Evolutionary conservation across 2,329 filamentous ascomycete species (phyloP).

Genomic region (Fusarium coffeatum): DNA sequence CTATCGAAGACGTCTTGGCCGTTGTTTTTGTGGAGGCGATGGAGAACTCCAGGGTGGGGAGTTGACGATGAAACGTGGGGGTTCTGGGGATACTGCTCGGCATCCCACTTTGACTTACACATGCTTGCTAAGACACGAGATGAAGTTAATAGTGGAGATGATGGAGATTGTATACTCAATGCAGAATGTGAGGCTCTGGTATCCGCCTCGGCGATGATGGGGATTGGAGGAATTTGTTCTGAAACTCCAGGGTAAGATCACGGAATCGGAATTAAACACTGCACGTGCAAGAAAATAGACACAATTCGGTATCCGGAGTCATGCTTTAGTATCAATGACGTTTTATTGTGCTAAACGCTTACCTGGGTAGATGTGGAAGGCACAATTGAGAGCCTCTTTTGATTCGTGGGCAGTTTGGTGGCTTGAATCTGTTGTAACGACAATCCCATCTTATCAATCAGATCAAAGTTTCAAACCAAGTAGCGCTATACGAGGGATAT

Average conservation of each 20-base stretch:
- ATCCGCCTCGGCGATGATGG: neutral
- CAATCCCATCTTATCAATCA: conserved; percentile 42
- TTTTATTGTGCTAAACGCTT: neutral
- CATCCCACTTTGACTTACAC: neutral
- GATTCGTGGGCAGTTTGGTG: neutral
- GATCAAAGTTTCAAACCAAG: conserved; percentile 1
- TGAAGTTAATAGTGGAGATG: neutral
- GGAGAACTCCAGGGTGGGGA: neutral
- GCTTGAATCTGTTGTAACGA: too few species aligned
- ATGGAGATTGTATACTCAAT: neutral
- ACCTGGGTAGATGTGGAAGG: too few species aligned
- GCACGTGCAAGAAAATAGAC: neutral
- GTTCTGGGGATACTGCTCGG: neutral
- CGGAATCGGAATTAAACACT: neutral
- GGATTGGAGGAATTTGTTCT: neutral
- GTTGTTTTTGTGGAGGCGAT: neutral
- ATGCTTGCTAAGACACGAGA: neutral
- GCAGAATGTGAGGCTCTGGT: neutral
- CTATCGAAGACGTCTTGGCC: neutral
- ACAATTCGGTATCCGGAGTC: neutral
- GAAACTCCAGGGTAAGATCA: neutral
- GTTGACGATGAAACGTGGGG: neutral
- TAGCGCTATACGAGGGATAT: neutral
- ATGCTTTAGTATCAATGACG: neutral
- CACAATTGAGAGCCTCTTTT: neutral